Percentiles rank a stretch among this genome's conserved stretches.
Conservation (phyloP, 2,329 filamentous ascomycete species). For the Fusarium sp. region DNA sequence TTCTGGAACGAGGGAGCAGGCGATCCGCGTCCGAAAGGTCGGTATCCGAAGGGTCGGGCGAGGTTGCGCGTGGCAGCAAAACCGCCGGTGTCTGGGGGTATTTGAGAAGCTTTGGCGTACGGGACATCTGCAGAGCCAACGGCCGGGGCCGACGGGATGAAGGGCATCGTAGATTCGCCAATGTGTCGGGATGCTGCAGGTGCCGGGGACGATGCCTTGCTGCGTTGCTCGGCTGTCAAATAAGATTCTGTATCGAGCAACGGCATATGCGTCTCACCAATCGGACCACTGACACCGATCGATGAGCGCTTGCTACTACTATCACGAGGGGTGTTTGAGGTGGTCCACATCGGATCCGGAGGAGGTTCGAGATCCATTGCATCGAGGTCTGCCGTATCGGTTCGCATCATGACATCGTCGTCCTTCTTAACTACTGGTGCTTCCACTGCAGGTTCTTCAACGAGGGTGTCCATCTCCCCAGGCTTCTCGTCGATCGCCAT, state of each 20-base stretch:
- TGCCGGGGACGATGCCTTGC: conserved; percentile 30
- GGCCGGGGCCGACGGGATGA: conserved; percentile 32
- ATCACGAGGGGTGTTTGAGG: conserved; percentile 43
- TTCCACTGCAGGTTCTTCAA: conserved; percentile 32
- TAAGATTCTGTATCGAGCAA: conserved; percentile 35
- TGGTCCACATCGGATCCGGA: conserved; percentile 54
- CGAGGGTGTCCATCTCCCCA: conserved; percentile 33
- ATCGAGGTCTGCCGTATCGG: conserved; percentile 53
- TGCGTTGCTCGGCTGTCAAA: conserved; percentile 30
- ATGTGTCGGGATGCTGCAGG: conserved; percentile 31
- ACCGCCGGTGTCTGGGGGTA: conserved; percentile 51
- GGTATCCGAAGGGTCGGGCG: conserved; percentile 52
- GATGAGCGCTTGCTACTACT: conserved; percentile 41
- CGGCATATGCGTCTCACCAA: conserved; percentile 41
- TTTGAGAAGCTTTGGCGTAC: conserved; percentile 43
- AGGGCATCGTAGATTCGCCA: conserved; percentile 40
- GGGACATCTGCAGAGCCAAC: conserved; percentile 30
- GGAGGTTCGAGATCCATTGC: conserved; percentile 52
- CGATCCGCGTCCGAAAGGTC: conserved; percentile 48
- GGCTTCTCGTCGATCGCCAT: conserved; percentile 43
- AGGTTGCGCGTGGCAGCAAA: conserved; percentile 44
- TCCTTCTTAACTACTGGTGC: conserved; percentile 18
- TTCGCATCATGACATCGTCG: conserved; percentile 43
- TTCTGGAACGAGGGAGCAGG: conserved; percentile 50
- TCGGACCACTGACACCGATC: conserved; percentile 34